Conservation (phyloP, 495 filamentous ascomycete species). For the Pseudevernia furfuracea region DNA sequence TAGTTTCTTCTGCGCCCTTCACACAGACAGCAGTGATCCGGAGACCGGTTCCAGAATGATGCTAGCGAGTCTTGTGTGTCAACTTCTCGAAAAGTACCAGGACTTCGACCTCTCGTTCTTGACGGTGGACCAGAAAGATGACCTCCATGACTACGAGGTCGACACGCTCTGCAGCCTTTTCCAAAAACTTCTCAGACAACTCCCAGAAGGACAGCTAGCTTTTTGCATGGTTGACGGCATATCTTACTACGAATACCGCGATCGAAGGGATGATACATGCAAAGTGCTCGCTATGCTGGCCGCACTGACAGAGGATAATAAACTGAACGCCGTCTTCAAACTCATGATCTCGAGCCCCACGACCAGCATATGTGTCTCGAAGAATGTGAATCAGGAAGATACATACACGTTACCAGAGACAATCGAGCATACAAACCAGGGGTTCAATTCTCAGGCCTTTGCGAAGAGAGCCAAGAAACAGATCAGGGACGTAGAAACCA, state of each 20-base stretch:
- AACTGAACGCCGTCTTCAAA: constrained; percentile 2
- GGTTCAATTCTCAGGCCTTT: background rate
- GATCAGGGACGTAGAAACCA: background rate
- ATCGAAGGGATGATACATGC: constrained; percentile 6
- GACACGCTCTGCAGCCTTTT: constrained; percentile 1
- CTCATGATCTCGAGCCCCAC: constrained; percentile 6
- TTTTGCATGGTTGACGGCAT: constrained; percentile 8
- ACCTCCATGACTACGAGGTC: background rate
- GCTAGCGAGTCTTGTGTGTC: constrained; percentile 4
- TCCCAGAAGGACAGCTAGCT: background rate
- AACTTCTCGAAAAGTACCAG: constrained; percentile 2
- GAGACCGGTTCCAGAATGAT: background rate
- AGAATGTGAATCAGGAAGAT: background rate
- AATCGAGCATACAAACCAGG: background rate
- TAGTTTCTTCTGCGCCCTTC: constrained; percentile 4
- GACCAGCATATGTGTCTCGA: background rate
- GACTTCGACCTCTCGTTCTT: constrained; percentile 6
- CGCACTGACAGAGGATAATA: background rate
- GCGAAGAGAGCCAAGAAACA: background rate
- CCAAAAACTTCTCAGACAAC: background rate
- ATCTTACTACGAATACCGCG: constrained; percentile 1
- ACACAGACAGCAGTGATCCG: background rate
- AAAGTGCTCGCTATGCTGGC: background rate
- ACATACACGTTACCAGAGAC: background rate
- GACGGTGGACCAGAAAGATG: background rate